Base-by-base conservation (phyloP, 164 flowering plant species). In the Cinnamomum micranthum region DNA sequence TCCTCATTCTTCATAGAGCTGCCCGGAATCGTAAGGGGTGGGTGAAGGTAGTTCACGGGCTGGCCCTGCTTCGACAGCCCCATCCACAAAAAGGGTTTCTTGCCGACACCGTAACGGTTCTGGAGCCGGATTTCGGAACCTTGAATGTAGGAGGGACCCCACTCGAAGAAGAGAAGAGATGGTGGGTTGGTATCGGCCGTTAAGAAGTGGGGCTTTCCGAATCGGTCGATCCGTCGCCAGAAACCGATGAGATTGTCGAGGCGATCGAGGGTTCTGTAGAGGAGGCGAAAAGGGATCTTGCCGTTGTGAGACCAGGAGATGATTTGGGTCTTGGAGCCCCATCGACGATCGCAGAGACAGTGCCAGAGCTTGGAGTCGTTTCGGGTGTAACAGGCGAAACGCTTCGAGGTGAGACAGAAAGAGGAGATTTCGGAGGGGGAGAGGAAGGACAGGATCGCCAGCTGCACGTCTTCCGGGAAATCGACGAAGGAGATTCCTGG, bases 381-480 rank as follows among this genome's bases (percentile, higher is more conserved):
- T n/a, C 77, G 80, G 73, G 86, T 88, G 75, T 91, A 86, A 9
- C 84, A 78, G 12, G 41, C 69, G 85, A 75, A 87, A 51, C 83
- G 87, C 66, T 86, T 90, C 17, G 90, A 95, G 2, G 97, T 86
- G 86, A 84, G 86, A 65, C 95, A 81, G 81, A 93, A 91, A 67
- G 82, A 23, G 74, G 83, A 66, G 80, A 93, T 76, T 0, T 95
- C 97, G 12, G 87, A 66, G 17, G 89, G 91, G 1, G 83, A 63
- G 19, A 93, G 86, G 86, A 91, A 92, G 2, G 97, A 95, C 68
- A 92, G 88, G 81, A 93, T 82, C 76, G 85, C 84, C 71, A 90
- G 83, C 81, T 90, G 95, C 50, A 93, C 91, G 70, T 95, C 97
- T 68, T 91, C 94, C 3, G 97, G 95, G 82, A 95, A 91, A 33